phyloP scores from a whole-genome alignment of 1,284 basidiomycete species.

The Ceratobasidium sp. region DNA sequence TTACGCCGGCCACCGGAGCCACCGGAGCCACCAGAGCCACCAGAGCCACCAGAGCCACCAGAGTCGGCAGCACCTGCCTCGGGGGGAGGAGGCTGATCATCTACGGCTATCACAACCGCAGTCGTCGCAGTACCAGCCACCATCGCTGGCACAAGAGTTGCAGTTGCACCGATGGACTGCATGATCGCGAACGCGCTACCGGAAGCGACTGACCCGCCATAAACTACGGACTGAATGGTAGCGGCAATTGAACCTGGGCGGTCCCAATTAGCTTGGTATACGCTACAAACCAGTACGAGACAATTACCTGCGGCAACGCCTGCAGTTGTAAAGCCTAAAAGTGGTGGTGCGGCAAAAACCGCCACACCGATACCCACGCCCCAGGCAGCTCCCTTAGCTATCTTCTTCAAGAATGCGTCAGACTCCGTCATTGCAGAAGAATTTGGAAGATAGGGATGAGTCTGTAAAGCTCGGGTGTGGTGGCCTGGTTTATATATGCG shows the following conservation, averaged over 20 bases:
- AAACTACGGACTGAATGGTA: slow-evolving; percentile 37
- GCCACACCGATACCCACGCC: slow-evolving; percentile 26
- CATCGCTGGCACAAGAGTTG: slow-evolving; percentile 10
- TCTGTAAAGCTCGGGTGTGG: too few species aligned
- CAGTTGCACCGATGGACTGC: slow-evolving; percentile 39
- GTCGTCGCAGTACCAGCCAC: background rate
- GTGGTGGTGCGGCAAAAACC: slow-evolving; percentile 26
- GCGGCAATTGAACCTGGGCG: slow-evolving; percentile 41
- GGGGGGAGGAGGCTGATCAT: background rate
- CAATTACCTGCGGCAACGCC: slow-evolving; percentile 29
- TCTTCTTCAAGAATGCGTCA: too few species aligned
- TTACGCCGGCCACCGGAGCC: too few species aligned
- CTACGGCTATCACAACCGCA: background rate
- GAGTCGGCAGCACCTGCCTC: background rate
- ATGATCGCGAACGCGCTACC: slow-evolving; percentile 42
- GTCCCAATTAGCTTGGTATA: background rate
- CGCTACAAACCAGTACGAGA: slow-evolving; percentile 25
- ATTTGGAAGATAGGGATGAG: too few species aligned
- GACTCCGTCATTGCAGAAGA: too few species aligned
- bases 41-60: background rate
- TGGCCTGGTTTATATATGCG: too few species aligned
- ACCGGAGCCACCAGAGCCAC: too few species aligned
- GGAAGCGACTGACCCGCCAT: slow-evolving; percentile 30
- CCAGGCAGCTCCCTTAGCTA: too few species aligned
- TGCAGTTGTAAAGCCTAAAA: slow-evolving; percentile 30